Conservation (phyloP, 345 rosid genomes). For the Citrus sp. region DNA sequence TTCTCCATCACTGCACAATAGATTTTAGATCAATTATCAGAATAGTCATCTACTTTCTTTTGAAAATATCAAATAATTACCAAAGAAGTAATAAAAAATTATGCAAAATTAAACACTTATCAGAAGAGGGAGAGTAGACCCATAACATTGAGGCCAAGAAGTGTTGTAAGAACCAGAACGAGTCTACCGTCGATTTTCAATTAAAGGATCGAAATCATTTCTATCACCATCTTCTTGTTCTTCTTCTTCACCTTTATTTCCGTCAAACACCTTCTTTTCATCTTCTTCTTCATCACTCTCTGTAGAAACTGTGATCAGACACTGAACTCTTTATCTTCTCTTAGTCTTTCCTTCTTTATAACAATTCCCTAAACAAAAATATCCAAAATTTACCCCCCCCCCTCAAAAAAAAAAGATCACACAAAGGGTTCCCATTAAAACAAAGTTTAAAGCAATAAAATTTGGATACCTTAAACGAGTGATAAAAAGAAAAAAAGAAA, state of each 20-base stretch:
- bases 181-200: slow-evolving; percentile 38
- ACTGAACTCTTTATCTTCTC: slow-evolving; percentile 57
- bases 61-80: too few species aligned
- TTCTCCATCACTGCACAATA: too few species aligned
- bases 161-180: slow-evolving; percentile 57
- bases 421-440: neutral
- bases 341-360: neutral
- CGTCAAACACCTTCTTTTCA: slow-evolving; percentile 34
- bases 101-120: too few species aligned
- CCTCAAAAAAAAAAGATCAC: neutral
- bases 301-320: slow-evolving; percentile 83
- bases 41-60: too few species aligned
- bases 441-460: neutral
- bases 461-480: neutral
- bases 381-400: neutral
- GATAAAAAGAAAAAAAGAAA: too few species aligned
- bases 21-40: too few species aligned
- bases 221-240: slow-evolving; percentile 36
- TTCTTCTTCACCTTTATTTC: slow-evolving; percentile 33
- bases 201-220: slow-evolving; percentile 47
- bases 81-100: too few species aligned
- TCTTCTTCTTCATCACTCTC: slow-evolving; percentile 80
- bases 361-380: neutral
- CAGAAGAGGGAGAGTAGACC: slow-evolving; percentile 25
- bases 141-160: slow-evolving; percentile 95